Evolutionary conservation across 1,139 yeast species (phyloP), one percentile per base, ranked within the genome.

Genomic region (Geotrichum aggregatum): DNA sequence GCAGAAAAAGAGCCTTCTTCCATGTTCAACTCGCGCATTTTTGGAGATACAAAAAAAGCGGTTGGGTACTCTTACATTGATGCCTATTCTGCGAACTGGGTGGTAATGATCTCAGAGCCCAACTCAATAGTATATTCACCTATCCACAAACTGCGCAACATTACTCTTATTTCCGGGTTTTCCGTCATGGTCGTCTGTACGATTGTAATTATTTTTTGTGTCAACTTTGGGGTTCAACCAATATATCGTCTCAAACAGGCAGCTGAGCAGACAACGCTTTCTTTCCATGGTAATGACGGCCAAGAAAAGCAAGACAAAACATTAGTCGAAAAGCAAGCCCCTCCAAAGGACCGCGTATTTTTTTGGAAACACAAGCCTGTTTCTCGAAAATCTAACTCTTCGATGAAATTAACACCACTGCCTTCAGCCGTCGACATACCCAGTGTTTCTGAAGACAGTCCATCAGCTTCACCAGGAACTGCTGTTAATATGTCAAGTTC

Each of bases 151-250:
- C 70, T 89, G 46, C 76, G 84, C 3, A 80, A 80, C 57, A 84
- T 87, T 50, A 83, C 87, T 54, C 77, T 84, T 47, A 95, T 94
- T 1, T 83, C 87, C 1, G 88, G 87, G 21, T 71, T 87, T 40
- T 96, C 89, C 1, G 80, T 87, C 31, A 91, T 95, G 1, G 87
- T 75, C 0, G 79, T 86, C 57, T 81, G 89, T 72, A 78, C 87
- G 58, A 59, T 87, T 1, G 67, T 86, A 16, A 87, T 96, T 0
- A 79, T 89, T 65, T 89, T 95, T 1, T 69, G 88, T 54, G 91
- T 96, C 0, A 87, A 88, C 52, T 83, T 82, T 74, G 91, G 92
- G 39, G 92, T 89, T 3, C 71, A 86, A 55, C 97, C 98, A 0
- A 86, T 92, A 51, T 79, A 88, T 43, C 76, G 83, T 56, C 76